These are phyloP conservation scores for Psilocybe cubensis DNA, from an alignment of 768 basidiomycete genomes.

Conservation along the genomic window DNA sequence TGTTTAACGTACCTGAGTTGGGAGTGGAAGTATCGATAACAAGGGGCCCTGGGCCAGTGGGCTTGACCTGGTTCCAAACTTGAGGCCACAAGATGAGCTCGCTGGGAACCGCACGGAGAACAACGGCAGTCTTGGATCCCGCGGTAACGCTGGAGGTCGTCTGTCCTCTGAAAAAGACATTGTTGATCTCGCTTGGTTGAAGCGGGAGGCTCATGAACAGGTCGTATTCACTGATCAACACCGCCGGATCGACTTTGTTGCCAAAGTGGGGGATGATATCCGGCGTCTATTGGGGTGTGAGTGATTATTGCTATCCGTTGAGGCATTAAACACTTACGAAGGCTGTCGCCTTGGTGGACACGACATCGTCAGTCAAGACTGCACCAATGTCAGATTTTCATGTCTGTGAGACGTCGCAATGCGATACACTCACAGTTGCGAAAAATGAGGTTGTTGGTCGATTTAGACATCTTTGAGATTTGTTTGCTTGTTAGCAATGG, in stretches of 20 bases:
- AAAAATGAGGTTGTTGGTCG: not conserved
- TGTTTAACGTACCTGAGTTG: not conserved
- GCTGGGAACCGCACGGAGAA: not conserved
- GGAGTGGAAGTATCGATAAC: not conserved
- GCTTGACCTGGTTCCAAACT: not conserved
- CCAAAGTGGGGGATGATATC: constrained; percentile 2
- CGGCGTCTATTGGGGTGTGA: not conserved
- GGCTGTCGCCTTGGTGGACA: not conserved
- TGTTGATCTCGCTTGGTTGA: not conserved
- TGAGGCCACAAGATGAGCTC: constrained; percentile 1
- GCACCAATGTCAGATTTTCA: not conserved
- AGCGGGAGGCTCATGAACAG: not conserved
- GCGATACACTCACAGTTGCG: not conserved
- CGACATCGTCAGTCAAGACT: not conserved
- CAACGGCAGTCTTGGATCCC: not conserved
- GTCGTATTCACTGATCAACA: not conserved
- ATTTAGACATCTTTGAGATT: not conserved
- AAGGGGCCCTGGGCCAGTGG: not conserved
- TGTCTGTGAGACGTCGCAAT: not conserved
- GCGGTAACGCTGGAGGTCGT: not conserved
- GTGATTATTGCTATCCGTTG: not conserved
- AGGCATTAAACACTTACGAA: not conserved
- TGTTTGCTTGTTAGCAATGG: not conserved
- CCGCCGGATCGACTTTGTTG: not conserved
- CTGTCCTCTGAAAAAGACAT: not conserved